Evolutionary conservation across 2,329 filamentous ascomycete genomes (phyloP), one percentile per base, ranked within the genome.

Genomic region (Aspergillus jensenii): DNA sequence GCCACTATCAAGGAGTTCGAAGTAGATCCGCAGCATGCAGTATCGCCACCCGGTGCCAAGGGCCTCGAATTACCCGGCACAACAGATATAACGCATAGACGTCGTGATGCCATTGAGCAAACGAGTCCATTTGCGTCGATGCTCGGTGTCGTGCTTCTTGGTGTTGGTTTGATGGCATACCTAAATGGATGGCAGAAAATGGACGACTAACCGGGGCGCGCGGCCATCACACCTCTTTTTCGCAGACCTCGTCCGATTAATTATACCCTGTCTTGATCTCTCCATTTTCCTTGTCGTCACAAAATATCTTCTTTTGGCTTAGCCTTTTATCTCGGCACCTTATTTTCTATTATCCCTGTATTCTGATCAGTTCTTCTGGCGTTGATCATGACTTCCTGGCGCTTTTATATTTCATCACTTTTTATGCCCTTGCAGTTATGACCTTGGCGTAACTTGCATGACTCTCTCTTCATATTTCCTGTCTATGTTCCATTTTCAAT

Each of bases 91-190:
- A 56, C 70, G 52, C 68, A 68, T 56, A 58, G 39, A 37, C 68
- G 67, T 56, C 66, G 68, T 41, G 70, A 75, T 51, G 67, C 75
- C 25, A 70, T 84, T 48, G 74, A 80, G 60, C 81, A 87, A 46
- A 82, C 84, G 56, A 80, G 90, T 58, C 90, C 90, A 15, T 93
- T 93, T 69, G 88, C 89, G 41, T 92, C 89, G 2, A 91, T 93
- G 84, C 76, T 95, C 46, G 89, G 90, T 11, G 90, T 95, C 33
- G 90, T 95, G 25, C 75, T 95, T 56, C 78, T 95, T 60, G 90
- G 90, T 33, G 88, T 95, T 78, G 89, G 90, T 14, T 74, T 95
- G 63, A 95, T 95, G 90, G 90, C 89, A 43, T 93, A 92, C 74
- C 82, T 95, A 65, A 95, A 95, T 69, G 88, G 89, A 52, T 93